Conservation (phyloP, 2,329 filamentous ascomycete genomes). For the Penicillium hordei region DNA sequence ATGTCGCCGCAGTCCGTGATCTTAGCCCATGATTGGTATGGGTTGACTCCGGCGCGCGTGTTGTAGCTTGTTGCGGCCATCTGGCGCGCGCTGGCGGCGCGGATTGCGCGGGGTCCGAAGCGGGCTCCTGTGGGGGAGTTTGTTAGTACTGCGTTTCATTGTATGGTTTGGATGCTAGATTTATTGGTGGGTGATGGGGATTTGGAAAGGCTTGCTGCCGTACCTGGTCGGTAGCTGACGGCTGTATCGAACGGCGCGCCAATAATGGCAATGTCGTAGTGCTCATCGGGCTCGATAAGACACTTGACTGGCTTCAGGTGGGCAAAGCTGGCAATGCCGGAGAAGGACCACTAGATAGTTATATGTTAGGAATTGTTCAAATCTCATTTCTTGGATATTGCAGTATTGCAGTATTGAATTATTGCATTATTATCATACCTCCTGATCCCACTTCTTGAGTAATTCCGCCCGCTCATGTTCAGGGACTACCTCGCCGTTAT, state of each 20-base stretch:
- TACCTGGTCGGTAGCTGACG: constrained; percentile 67
- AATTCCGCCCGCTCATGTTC: constrained; percentile 44
- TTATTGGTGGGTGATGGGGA: not conserved
- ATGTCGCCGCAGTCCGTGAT: constrained; percentile 91
- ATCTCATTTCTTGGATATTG: not conserved
- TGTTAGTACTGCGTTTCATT: not conserved
- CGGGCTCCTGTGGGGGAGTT: constrained; percentile 57
- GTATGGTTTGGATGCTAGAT: not conserved
- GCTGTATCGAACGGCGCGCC: constrained; percentile 74
- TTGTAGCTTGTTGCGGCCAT: constrained; percentile 80
- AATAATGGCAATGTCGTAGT: constrained; percentile 70
- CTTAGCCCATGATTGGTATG: constrained; percentile 74
- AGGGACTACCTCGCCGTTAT: constrained; percentile 41
- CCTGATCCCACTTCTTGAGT: constrained; percentile 49
- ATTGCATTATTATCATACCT: constrained; percentile 32
- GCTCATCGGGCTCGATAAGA: constrained; percentile 62
- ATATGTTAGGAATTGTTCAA: not conserved
- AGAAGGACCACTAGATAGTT: constrained; percentile 59
- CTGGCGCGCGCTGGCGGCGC: constrained; percentile 78
- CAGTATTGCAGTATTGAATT: not conserved
- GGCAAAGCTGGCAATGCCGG: constrained; percentile 73
- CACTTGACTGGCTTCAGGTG: constrained; percentile 70
- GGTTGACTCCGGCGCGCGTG: constrained; percentile 76
- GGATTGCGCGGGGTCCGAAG: constrained; percentile 85
- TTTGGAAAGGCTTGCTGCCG: constrained; percentile 17